Conservation (phyloP, 805 yeast genomes). For the Starmerella davenportii region DNA sequence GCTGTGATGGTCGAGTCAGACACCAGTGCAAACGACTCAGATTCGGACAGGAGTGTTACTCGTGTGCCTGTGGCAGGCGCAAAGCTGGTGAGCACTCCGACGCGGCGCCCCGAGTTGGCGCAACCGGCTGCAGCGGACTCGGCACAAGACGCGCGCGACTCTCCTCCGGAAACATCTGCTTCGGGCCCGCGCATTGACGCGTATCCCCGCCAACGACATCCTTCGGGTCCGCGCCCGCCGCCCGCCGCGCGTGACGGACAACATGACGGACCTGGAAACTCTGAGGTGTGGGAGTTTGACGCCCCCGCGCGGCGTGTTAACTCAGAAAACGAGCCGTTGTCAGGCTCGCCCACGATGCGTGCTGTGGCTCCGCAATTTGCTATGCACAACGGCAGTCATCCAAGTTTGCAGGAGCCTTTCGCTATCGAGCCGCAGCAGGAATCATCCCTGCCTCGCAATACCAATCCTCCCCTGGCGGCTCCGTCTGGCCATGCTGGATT, state of each 20-base stretch:
- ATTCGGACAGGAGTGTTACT: neutral
- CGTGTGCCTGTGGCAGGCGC: slow-evolving; percentile 3
- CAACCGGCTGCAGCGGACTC: neutral
- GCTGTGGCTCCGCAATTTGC: no score
- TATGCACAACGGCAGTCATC: no score
- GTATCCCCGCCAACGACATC: slow-evolving; percentile 8
- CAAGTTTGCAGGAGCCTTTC: no score
- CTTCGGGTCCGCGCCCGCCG: slow-evolving; percentile 10
- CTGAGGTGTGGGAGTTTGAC: neutral
- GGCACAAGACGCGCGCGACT: neutral
- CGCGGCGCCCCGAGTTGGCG: slow-evolving; percentile 9
- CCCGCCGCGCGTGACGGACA: neutral
- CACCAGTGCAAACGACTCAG: neutral
- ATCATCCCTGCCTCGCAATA: no score
- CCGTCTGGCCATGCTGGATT: no score
- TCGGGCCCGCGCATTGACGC: slow-evolving; percentile 6
- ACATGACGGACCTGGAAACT: neutral
- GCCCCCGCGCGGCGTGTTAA: neutral
- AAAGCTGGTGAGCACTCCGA: slow-evolving; percentile 11
- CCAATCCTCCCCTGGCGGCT: no score
- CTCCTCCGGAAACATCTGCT: slow-evolving; percentile 7
- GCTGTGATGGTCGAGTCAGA: neutral
- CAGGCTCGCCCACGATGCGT: no score
- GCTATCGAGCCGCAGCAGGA: no score
- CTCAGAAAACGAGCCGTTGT: no score